Conservation (phyloP, 257 asterid genomes). For the Solanum habrochaites region DNA sequence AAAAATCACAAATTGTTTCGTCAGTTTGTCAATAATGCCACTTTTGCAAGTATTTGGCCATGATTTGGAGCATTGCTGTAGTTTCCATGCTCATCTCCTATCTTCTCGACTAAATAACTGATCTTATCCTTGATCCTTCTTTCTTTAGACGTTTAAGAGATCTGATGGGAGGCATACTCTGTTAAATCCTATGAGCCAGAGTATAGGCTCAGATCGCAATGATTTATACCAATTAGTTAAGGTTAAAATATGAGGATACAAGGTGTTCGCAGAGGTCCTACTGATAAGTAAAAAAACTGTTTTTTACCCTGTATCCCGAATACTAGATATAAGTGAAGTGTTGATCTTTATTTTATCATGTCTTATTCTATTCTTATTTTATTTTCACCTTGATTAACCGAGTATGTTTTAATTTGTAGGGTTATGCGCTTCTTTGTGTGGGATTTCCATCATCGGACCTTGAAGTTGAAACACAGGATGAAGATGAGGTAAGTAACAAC, state of each 20-base stretch:
- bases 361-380: neutral
- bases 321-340: neutral
- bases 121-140: neutral
- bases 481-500: constrained; percentile 67
- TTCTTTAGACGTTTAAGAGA: neutral
- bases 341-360: neutral
- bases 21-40: neutral
- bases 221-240: neutral
- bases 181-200: neutral
- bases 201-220: neutral
- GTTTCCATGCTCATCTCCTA: neutral
- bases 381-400: neutral
- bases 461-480: constrained; percentile 97
- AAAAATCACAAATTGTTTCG: neutral
- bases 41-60: neutral
- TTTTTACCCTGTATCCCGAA: neutral
- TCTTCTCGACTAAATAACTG: neutral
- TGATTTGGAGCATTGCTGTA: neutral
- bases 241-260: neutral
- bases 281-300: neutral
- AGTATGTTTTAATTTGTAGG: constrained; percentile 37
- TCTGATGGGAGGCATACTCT: neutral
- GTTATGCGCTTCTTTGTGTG: constrained; percentile 98
- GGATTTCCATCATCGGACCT: constrained; percentile 93
- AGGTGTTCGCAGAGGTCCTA: neutral